These are phyloP conservation scores for Phytophthora idaei DNA, from an alignment of 352 stramenopile species.

Conservation along the genomic window DNA sequence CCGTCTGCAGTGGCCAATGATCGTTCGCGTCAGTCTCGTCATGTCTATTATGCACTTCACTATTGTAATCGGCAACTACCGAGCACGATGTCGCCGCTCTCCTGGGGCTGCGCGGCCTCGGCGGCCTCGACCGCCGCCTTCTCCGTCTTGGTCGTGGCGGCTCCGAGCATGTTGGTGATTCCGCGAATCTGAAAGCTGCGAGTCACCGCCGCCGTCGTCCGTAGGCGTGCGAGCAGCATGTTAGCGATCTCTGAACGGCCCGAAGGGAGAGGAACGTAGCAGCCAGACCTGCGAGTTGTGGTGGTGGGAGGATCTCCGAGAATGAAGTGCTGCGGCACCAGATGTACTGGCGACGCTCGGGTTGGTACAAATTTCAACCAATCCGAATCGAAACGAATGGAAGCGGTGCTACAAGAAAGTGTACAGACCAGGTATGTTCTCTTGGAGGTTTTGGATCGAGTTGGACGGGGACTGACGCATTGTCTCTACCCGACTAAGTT, in stretches of 20 bases:
- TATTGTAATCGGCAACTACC: not conserved
- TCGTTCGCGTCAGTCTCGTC: not conserved
- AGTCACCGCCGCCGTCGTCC: slow-evolving; percentile 17
- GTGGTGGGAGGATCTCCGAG: slow-evolving; percentile 12
- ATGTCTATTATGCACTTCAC: not conserved
- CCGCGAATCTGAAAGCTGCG: slow-evolving; percentile 34
- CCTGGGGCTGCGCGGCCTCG: slow-evolving; percentile 33
- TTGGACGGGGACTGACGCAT: not conserved
- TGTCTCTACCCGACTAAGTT: slow-evolving; percentile 8
- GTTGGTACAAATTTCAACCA: slow-evolving; percentile 14
- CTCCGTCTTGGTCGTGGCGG: slow-evolving; percentile 42
- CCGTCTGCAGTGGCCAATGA: slow-evolving; percentile 43
- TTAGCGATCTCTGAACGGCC: slow-evolving; percentile 28
- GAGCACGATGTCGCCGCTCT: slow-evolving; percentile 51
- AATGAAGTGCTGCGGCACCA: slow-evolving; percentile 17
- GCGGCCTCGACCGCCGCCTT: slow-evolving; percentile 28
- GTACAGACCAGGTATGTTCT: not conserved
- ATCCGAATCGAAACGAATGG: slow-evolving; percentile 14
- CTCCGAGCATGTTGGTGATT: slow-evolving; percentile 49
- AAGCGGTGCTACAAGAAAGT: not conserved
- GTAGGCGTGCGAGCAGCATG: slow-evolving; percentile 62
- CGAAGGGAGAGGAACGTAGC: slow-evolving; percentile 12
- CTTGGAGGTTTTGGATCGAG: not conserved
- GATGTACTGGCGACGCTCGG: slow-evolving; percentile 17
- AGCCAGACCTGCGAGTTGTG: slow-evolving; percentile 27